Evolutionary conservation across 331 rosid genomes (phyloP), one percentile per base, ranked within the genome.

Genomic region (Stylosanthes scabra): DNA sequence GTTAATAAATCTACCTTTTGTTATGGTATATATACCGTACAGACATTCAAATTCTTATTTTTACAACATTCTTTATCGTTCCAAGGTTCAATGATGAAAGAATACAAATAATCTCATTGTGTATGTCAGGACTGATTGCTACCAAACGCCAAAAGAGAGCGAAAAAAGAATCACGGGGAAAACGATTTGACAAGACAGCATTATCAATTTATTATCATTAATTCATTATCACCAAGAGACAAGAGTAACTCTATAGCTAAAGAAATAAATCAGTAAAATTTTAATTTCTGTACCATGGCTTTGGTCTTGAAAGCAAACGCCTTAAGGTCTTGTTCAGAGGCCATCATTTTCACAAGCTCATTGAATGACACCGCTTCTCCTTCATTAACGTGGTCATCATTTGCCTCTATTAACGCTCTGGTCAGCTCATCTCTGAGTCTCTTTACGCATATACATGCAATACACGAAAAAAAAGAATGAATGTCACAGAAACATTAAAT

Each of bases 271-370:
- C n/a, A 29, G 16, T n/a, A 28, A 20, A 8, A 8, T 12, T 8
- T n/a, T n/a, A n/a, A n/a, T n/a, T 28, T 37, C 20, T 14, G 59
- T 84, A 91, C 97, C 97, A 86, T 86, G 67, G 96, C 96, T 76
- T 89, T 91, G 70, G 91, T 91, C 82, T 79, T 81, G 81, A 87
- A 86, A 64, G 91, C 97, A 78, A 91, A 91, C 45, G 86, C 87
- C 76, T 79, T 82, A 39, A 91, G 68, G 78, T 87, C 93, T 59
- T 84, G 88, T 46, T 78, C 81, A 5, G 86, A 83, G 15, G 57
- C 37, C 63, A 87, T 79, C 55, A 78, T 90, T 65, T 76, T 83
- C 31, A 89, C 89, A 63, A 91, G 93, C 80, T 91, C 84, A 72
- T 88, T 68, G 76, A 89, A 89, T 9, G 97, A 89, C 69, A 70